Conservation (phyloP, 345 rosid genomes). For the Mallotus nudiflorus region DNA sequence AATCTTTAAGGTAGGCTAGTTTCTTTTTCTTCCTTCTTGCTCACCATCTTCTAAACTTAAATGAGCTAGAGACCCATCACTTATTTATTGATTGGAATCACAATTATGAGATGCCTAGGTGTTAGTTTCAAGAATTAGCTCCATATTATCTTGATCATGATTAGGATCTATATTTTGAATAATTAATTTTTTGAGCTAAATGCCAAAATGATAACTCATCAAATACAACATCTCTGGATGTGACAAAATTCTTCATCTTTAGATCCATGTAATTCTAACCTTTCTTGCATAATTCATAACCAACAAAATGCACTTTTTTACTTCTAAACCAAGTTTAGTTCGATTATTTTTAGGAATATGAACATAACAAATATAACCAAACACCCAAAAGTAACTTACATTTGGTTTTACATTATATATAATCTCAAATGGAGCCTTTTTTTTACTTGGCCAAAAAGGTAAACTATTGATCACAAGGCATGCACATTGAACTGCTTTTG, state of each 20-base stretch:
- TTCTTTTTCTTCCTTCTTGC: background rate
- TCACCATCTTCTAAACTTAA: background rate
- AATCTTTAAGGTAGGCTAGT: background rate
- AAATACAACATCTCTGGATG: slow-evolving; percentile 22
- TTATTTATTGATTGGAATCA: too few species aligned
- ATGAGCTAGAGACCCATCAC: background rate
- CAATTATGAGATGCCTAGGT: too few species aligned
- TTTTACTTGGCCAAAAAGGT: background rate
- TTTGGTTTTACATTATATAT: slow-evolving; percentile 5
- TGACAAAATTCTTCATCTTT: background rate
- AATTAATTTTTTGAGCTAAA: background rate
- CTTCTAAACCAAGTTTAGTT: slow-evolving; percentile 19
- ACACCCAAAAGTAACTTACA: slow-evolving; percentile 13
- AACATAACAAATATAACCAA: slow-evolving; percentile 20
- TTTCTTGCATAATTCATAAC: slow-evolving; percentile 25
- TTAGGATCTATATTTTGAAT: background rate
- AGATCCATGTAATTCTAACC: slow-evolving; percentile 26
- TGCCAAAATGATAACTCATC: slow-evolving; percentile 18
- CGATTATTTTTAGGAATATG: slow-evolving; percentile 4
- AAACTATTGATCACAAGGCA: slow-evolving; percentile 9
- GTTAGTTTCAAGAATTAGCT: background rate
- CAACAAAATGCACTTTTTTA: slow-evolving; percentile 16
- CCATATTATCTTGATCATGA: background rate
- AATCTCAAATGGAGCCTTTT: slow-evolving; percentile 2
- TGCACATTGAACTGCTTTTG: slow-evolving; percentile 10